Conservation (phyloP, 768 basidiomycete genomes). For the Dentipellis fragilis region DNA sequence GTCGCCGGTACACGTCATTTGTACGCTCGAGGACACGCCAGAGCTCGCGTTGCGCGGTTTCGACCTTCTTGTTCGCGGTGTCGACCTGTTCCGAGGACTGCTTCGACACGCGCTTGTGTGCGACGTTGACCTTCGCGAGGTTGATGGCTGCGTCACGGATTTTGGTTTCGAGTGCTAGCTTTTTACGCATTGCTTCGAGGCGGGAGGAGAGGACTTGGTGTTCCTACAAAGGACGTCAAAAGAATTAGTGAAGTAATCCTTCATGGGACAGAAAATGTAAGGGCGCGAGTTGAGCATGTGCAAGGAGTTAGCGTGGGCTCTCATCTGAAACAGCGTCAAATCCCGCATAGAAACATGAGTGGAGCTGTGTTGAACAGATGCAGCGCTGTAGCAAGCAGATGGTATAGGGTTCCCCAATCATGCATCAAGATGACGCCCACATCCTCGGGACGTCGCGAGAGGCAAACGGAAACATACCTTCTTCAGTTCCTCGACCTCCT, state of each 20-base stretch:
- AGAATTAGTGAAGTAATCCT: background rate
- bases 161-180: conserved; percentile 72
- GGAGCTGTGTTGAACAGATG: too few species aligned
- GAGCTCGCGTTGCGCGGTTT: conserved; percentile 59
- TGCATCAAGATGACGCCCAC: too few species aligned
- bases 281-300: background rate
- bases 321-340: too few species aligned
- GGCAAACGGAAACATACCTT: conserved; percentile 47
- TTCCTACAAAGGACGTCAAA: conserved; percentile 39
- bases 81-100: conserved; percentile 65
- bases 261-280: conserved; percentile 7
- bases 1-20: conserved; percentile 47
- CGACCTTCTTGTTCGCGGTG: conserved; percentile 63
- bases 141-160: conserved; percentile 81
- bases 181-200: conserved; percentile 56
- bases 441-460: background rate
- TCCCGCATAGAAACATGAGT: too few species aligned
- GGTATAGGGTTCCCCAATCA: too few species aligned
- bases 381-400: too few species aligned
- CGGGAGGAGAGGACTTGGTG: conserved; percentile 60
- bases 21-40: conserved; percentile 57
- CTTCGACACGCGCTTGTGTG: conserved; percentile 47
- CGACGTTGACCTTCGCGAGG: conserved; percentile 54
- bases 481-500: conserved; percentile 63
- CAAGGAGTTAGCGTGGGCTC: too few species aligned